These are phyloP conservation scores for Penicillium nucicola DNA, from an alignment of 495 filamentous ascomycete species.

Conservation along the genomic window DNA sequence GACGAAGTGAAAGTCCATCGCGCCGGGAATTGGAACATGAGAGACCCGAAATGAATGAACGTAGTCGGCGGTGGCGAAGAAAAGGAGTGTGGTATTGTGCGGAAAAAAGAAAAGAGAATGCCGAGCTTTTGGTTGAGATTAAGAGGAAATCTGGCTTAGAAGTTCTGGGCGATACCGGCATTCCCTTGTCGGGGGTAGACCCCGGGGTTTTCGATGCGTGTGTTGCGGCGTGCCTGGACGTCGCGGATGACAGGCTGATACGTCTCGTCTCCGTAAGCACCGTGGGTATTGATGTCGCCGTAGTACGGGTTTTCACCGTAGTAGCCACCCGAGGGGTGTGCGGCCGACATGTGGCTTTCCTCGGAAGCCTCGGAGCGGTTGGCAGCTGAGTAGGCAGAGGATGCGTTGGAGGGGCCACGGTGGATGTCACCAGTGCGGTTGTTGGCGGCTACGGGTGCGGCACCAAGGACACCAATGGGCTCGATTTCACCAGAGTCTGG, in stretches of 20 bases:
- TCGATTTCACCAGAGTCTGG: slow-evolving; percentile 67
- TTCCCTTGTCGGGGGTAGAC: slow-evolving; percentile 86
- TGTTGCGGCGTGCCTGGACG: slow-evolving; percentile 85
- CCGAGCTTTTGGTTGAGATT: slow-evolving; percentile 10
- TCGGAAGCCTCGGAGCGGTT: slow-evolving; percentile 82
- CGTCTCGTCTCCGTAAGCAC: slow-evolving; percentile 52
- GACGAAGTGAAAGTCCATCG: slow-evolving; percentile 26
- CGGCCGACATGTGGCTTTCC: slow-evolving; percentile 58
- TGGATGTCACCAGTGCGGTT: slow-evolving; percentile 68
- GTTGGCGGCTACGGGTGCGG: slow-evolving; percentile 58
- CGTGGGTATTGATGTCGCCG: slow-evolving; percentile 51
- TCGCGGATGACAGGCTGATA: slow-evolving; percentile 90
- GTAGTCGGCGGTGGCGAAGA: neutral
- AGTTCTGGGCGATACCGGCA: slow-evolving; percentile 97
- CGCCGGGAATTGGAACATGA: slow-evolving; percentile 22
- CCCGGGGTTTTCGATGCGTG: slow-evolving; percentile 83
- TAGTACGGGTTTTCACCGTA: slow-evolving; percentile 56
- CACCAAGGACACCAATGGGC: slow-evolving; percentile 71
- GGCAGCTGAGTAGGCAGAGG: slow-evolving; percentile 86
- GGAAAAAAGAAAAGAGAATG: neutral
- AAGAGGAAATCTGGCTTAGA: slow-evolving; percentile 48
- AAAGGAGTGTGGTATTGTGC: neutral
- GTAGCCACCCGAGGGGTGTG: slow-evolving; percentile 43
- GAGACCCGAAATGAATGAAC: slow-evolving; percentile 6
- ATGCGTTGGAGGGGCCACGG: slow-evolving; percentile 92